Evolutionary conservation across 257 asterid species (phyloP).

Genomic region (Fraxinus excelsior): DNA sequence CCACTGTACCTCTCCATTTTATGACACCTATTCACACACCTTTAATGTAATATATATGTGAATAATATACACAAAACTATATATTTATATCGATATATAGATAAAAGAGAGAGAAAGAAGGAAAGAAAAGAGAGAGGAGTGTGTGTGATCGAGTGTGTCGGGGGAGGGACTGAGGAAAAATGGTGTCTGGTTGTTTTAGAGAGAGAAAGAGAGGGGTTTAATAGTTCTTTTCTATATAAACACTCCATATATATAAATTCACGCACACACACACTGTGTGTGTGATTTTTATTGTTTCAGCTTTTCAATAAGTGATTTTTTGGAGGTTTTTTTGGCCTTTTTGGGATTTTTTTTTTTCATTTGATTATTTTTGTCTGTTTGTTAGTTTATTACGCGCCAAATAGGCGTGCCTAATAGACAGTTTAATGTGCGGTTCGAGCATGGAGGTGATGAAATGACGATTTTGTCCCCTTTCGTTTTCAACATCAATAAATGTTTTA

Average conservation of each 20-base stretch:
- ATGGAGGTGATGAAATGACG: neutral
- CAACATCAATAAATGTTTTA: neutral
- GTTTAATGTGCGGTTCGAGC: constrained; percentile 4
- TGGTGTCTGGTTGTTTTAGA: constrained; percentile 4
- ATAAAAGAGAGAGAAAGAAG: neutral
- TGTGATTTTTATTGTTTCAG: neutral
- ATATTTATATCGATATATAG: neutral
- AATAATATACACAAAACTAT: neutral
- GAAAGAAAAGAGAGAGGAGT: neutral
- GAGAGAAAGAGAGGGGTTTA: neutral
- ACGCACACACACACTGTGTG: neutral
- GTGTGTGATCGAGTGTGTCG: constrained; percentile 6
- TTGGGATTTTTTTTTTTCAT: neutral
- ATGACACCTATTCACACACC: neutral
- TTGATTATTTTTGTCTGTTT: neutral
- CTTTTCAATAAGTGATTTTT: neutral
- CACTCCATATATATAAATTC: neutral
- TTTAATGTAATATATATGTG: neutral
- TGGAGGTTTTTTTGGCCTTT: neutral
- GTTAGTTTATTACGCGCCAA: constrained; percentile 4
- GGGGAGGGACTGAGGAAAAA: neutral
- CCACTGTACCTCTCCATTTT: constrained; percentile 59
- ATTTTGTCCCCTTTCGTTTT: neutral
- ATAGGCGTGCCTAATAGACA: neutral
- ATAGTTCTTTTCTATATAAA: neutral